phyloP scores from a whole-genome alignment of 768 basidiomycete species.

The Suillus placidus region DNA sequence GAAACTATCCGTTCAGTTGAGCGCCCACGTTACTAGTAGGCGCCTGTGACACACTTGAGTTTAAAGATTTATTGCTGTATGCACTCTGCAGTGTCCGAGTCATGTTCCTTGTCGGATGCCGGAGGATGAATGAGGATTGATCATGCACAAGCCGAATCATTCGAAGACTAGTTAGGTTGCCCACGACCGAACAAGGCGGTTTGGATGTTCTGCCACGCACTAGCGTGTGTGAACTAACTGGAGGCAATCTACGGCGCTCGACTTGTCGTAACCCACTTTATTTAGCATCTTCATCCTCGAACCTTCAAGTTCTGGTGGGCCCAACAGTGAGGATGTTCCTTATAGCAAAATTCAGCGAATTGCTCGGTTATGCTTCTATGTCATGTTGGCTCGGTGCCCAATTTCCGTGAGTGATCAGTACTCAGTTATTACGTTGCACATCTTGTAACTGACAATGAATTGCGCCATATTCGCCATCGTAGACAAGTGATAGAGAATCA shows the following conservation, averaged over 20 bases:
- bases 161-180: neutral
- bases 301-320: neutral
- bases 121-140: neutral
- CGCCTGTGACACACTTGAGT: neutral
- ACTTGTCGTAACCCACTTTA: conserved; percentile 5
- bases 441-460: conserved; percentile 11
- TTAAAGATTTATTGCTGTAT: neutral
- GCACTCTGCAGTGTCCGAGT: neutral
- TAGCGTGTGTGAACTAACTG: conserved; percentile 22
- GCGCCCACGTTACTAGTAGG: neutral
- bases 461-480: conserved; percentile 10
- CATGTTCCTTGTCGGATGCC: neutral
- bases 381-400: conserved; percentile 85
- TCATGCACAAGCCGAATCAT: neutral
- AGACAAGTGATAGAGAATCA: conserved; percentile 88
- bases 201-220: neutral
- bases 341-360: conserved; percentile 50
- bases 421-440: conserved; percentile 8
- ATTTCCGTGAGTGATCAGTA: conserved; percentile 67
- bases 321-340: conserved; percentile 23
- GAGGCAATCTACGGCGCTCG: conserved; percentile 17
- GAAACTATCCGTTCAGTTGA: neutral
- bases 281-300: neutral
- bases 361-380: conserved; percentile 73
- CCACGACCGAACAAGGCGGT: neutral